These are phyloP conservation scores for Ogataea paradorogensis DNA, from an alignment of 805 yeast genomes.

Conservation along the genomic window DNA sequence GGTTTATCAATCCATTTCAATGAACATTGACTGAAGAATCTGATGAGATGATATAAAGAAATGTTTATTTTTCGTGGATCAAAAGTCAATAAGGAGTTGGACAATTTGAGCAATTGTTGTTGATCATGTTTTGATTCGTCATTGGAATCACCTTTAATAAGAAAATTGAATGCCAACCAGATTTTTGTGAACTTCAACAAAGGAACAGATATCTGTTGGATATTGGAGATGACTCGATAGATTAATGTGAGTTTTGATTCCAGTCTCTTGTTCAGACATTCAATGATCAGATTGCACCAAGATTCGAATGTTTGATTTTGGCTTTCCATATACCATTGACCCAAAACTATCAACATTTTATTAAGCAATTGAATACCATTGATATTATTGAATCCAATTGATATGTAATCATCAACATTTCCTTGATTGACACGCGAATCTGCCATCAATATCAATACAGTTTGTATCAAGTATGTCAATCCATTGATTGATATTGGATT, in stretches of 20 bases:
- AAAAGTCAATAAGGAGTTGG: conserved; percentile 1
- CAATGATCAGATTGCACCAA: conserved; percentile 4
- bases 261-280: too few relatives aligned
- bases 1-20: background rate
- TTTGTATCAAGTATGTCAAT: conserved; percentile 3
- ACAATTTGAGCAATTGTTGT: background rate
- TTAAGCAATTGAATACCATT: conserved; percentile 15
- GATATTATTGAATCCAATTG: conserved; percentile 3
- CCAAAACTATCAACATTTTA: conserved; percentile 9
- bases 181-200: conserved; percentile 13
- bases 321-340: conserved; percentile 8
- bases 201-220: conserved; percentile 14
- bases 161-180: conserved; percentile 16
- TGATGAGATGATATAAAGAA: conserved; percentile 12
- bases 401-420: conserved; percentile 8
- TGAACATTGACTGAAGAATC: conserved; percentile 9
- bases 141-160: conserved; percentile 12
- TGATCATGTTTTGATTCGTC: conserved; percentile 11
- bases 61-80: conserved; percentile 3
- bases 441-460: conserved; percentile 7
- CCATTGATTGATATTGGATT: background rate
- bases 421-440: conserved; percentile 18
- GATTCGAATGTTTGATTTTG: too few relatives aligned
- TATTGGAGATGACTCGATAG: conserved; percentile 16
- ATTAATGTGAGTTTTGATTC: conserved; percentile 7